Conservation (phyloP, 345 rosid genomes). For the Camelina neglecta region DNA sequence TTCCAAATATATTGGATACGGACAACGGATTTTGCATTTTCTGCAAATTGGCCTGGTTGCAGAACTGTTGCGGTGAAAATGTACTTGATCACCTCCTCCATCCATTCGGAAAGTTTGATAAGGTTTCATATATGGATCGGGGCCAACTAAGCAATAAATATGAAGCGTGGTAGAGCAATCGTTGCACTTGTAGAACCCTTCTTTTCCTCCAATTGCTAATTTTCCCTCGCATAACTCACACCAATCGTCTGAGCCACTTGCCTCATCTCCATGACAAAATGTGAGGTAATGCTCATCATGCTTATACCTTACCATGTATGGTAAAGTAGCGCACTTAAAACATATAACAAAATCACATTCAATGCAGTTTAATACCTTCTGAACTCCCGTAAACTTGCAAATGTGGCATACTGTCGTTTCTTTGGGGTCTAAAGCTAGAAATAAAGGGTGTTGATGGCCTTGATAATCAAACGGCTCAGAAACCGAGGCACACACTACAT, state of each 20-base stretch:
- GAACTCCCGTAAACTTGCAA: background rate
- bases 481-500: background rate
- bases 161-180: conserved; percentile 14
- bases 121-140: background rate
- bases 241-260: background rate
- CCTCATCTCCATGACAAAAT: conserved; percentile 4
- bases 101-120: background rate
- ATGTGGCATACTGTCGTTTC: background rate
- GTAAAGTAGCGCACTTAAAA: background rate
- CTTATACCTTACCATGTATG: background rate
- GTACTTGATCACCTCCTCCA: no score
- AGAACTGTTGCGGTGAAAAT: no score
- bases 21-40: no score
- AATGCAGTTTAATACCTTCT: background rate
- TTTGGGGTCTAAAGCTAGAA: background rate
- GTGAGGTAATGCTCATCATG: conserved; percentile 23
- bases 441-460: background rate
- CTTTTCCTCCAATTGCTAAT: background rate
- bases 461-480: background rate
- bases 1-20: no score
- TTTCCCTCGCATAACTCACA: background rate
- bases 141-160: background rate
- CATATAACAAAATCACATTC: conserved; percentile 3
- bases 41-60: no score
- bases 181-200: conserved; percentile 18